A percentile compares a stretch with the other conserved stretches of the same genome.
Conservation (phyloP, 2,329 filamentous ascomycete genomes). For the Hypoxylon sp. region DNA sequence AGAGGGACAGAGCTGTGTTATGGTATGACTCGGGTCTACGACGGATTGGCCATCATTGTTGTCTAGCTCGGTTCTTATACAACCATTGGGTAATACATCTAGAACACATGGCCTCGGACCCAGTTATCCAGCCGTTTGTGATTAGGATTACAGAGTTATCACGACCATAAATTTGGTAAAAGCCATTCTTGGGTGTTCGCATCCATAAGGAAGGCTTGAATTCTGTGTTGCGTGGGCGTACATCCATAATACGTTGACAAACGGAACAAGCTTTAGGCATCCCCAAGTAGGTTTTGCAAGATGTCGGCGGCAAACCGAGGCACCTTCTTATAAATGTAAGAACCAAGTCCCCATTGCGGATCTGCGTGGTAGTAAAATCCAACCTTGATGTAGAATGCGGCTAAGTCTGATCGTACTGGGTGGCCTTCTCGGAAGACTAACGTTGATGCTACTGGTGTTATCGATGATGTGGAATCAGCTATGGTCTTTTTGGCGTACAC, state of each 20-base stretch:
- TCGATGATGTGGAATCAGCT: not conserved
- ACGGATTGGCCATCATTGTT: too few species aligned
- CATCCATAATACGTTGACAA: not conserved
- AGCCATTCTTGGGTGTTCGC: not conserved
- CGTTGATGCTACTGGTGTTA: not conserved
- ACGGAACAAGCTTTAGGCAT: not conserved
- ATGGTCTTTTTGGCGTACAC: not conserved
- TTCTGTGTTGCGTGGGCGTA: not conserved
- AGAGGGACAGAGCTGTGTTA: too few species aligned
- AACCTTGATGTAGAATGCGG: not conserved
- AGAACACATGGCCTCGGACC: not conserved
- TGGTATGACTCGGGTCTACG: too few species aligned
- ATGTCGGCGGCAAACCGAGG: not conserved
- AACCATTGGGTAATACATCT: not conserved
- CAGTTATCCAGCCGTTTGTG: not conserved
- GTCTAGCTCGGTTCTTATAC: too few species aligned
- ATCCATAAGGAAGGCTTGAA: not conserved
- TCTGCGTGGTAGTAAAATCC: not conserved
- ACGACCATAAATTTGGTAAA: not conserved
- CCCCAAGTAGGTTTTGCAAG: not conserved
- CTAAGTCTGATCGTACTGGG: not conserved
- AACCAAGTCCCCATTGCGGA: not conserved
- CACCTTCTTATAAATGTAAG: not conserved
- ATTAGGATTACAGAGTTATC: not conserved
- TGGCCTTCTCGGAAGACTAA: not conserved